Percentiles rank a stretch among this genome's conserved stretches.
Conservation (phyloP, 176 grass and related monocot genomes). For the Zoysia japonica region DNA sequence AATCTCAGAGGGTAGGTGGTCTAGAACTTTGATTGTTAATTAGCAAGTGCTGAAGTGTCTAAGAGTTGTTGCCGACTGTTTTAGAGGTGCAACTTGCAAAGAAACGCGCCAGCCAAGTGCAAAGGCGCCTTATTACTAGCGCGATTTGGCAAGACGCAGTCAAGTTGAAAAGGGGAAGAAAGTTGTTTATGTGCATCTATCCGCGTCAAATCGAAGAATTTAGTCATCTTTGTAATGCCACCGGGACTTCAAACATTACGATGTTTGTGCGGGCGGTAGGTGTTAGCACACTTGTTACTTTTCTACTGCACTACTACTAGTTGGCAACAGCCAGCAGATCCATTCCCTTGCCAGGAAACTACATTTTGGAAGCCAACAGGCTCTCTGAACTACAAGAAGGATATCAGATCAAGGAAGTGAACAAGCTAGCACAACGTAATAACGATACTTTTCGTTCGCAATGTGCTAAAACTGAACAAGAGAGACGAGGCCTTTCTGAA, state of each 20-base stretch:
- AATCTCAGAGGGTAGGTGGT: not conserved
- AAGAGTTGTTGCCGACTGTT: not conserved
- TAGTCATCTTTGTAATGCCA: not conserved
- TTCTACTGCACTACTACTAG: not conserved
- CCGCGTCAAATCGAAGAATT: not conserved
- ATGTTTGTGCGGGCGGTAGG: not conserved
- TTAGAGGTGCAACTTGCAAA: not conserved
- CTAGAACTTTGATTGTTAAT: not conserved
- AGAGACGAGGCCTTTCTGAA: not conserved
- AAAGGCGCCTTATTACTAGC: not conserved
- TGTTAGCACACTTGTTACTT: not conserved
- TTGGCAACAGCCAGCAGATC: not conserved
- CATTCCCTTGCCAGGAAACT: not conserved
- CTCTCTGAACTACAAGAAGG: not conserved
- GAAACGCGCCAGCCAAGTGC: not conserved
- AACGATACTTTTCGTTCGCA: no score
- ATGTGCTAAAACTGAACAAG: not conserved
- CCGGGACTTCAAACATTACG: not conserved
- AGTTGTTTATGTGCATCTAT: not conserved
- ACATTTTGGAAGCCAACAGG: not conserved
- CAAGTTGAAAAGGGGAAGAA: not conserved
- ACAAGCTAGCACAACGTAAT: no score
- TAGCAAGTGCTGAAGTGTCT: not conserved
- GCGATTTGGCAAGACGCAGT: not conserved
- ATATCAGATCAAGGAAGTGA: not conserved